Evolutionary conservation across 163 green algal genomes (phyloP).

Genomic region (Prototheca wickerhamii): DNA sequence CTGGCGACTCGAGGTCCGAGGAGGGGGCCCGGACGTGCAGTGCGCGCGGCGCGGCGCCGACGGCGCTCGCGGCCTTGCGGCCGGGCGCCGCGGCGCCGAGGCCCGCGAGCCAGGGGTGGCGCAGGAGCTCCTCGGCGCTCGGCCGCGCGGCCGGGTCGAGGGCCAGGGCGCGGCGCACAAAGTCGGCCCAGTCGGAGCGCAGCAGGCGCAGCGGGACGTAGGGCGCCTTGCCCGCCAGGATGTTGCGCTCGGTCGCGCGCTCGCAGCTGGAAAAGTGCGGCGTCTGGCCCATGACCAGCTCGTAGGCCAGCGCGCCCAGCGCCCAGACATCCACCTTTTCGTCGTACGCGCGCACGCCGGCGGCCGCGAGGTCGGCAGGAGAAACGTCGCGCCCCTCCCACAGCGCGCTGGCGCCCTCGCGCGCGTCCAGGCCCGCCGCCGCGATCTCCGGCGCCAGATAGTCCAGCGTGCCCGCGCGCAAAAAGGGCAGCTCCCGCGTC

Average conservation of each 20-base stretch:
- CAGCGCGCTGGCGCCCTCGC: constrained; percentile 12
- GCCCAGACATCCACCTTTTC: constrained; percentile 67
- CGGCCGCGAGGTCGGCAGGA: constrained; percentile 15
- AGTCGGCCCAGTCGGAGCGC: constrained; percentile 10
- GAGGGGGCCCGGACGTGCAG: too few relatives aligned
- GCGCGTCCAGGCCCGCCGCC: background rate
- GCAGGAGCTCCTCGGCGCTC: constrained; percentile 52
- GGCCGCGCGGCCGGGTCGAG: constrained; percentile 54
- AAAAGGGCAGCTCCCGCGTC: constrained; percentile 48
- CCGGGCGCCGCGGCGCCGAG: background rate
- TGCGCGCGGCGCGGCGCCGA: too few relatives aligned
- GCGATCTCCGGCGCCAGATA: constrained; percentile 64
- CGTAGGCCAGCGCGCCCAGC: constrained; percentile 72
- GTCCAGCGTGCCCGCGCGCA: constrained; percentile 58
- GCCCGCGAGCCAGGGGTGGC: constrained; percentile 41
- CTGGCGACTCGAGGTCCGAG: too few relatives aligned
- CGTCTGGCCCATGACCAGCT: constrained; percentile 38
- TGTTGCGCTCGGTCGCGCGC: constrained; percentile 6
- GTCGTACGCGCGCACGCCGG: constrained; percentile 49
- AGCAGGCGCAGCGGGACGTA: constrained; percentile 2
- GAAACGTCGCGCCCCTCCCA: constrained; percentile 3
- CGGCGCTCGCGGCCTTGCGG: background rate
- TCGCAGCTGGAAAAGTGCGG: constrained; percentile 10
- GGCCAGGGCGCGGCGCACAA: constrained; percentile 16
- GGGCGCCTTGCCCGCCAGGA: background rate